phyloP scores from a whole-genome alignment of 1,139 yeast species.

The Yamadazyma epiphylla region DNA sequence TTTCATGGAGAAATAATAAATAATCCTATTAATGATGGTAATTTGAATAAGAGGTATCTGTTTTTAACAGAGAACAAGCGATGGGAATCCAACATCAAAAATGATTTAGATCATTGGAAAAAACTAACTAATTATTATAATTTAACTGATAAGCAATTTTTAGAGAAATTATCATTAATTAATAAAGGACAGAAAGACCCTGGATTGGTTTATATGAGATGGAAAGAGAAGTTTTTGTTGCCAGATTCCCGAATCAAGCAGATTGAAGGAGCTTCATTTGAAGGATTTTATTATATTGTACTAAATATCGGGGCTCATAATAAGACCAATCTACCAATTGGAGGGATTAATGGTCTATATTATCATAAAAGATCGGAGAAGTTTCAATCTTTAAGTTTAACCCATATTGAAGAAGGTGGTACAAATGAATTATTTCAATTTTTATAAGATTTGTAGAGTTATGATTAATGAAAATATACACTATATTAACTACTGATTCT shows the following conservation, averaged over 20 bases:
- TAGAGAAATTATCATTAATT: slow-evolving; percentile 24
- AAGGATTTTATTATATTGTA: slow-evolving; percentile 87
- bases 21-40: slow-evolving; percentile 28
- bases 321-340: slow-evolving; percentile 23
- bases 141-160: slow-evolving; percentile 22
- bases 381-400: slow-evolving; percentile 53
- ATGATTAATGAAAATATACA: not conserved
- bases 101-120: slow-evolving; percentile 85
- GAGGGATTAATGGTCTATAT: slow-evolving; percentile 74
- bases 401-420: slow-evolving; percentile 30
- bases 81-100: slow-evolving; percentile 64
- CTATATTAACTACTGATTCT: too few relatives aligned
- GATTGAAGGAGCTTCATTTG: slow-evolving; percentile 81
- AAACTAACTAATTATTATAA: slow-evolving; percentile 52
- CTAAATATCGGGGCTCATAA: slow-evolving; percentile 59
- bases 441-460: slow-evolving; percentile 5
- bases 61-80: slow-evolving; percentile 37
- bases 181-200: slow-evolving; percentile 27
- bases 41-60: slow-evolving; percentile 20
- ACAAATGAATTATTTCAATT: slow-evolving; percentile 9
- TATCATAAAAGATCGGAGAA: slow-evolving; percentile 75
- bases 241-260: slow-evolving; percentile 73
- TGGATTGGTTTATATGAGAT: slow-evolving; percentile 74
- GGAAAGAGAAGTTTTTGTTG: slow-evolving; percentile 86
- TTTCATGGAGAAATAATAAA: slow-evolving; percentile 86